Conservation (phyloP, 345 rosid species). For the Cochlearia excelsa region DNA sequence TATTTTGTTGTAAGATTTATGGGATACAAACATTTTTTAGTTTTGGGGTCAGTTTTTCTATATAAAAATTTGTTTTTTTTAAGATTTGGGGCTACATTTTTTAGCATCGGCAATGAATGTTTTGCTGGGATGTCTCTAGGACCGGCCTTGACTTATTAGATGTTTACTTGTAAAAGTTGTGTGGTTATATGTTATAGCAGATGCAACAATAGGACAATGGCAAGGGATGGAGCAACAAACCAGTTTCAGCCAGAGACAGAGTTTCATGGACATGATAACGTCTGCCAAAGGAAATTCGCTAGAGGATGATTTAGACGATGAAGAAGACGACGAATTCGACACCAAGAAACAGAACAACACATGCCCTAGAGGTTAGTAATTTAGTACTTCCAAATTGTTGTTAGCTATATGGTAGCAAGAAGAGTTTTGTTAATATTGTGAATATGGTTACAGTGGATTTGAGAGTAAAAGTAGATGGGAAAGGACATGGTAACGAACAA, state of each 20-base stretch:
- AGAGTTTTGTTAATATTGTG: neutral
- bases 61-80: no score
- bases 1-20: no score
- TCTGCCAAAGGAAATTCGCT: slow-evolving; percentile 54
- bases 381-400: neutral
- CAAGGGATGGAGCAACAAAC: slow-evolving; percentile 45
- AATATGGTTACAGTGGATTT: slow-evolving; percentile 41
- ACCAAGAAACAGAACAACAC: slow-evolving; percentile 53
- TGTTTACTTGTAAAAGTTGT: neutral
- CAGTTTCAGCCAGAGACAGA: slow-evolving; percentile 65
- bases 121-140: no score
- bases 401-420: neutral
- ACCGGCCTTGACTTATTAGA: neutral
- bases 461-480: slow-evolving; percentile 57
- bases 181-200: slow-evolving; percentile 8
- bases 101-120: no score
- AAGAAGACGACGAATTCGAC: slow-evolving; percentile 49
- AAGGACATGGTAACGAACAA: slow-evolving; percentile 49
- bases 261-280: slow-evolving; percentile 80
- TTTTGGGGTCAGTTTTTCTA: no score
- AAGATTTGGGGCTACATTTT: no score
- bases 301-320: slow-evolving; percentile 30
- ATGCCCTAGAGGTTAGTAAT: slow-evolving; percentile 44
- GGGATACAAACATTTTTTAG: no score
- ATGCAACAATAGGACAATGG: slow-evolving; percentile 52